phyloP scores from a whole-genome alignment of 2,329 filamentous ascomycete species.

The Teratosphaeria zuluensis region DNA sequence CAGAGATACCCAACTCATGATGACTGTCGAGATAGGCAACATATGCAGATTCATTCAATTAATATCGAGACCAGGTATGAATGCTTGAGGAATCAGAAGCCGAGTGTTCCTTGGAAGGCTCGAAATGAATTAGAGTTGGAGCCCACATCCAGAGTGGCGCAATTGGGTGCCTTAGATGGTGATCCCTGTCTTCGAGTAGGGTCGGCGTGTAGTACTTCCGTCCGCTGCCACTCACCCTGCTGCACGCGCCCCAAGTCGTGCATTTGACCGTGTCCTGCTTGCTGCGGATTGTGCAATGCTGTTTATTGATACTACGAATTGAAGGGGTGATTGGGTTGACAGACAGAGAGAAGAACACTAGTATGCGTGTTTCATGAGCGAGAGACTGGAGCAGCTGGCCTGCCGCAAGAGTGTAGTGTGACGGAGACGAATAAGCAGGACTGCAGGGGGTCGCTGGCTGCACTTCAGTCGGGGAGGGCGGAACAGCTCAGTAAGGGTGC shows the following conservation, averaged over 20 bases:
- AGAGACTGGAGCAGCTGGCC: neutral
- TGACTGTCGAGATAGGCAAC: neutral
- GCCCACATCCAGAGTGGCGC: neutral
- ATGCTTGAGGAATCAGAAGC: neutral
- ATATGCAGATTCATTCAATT: neutral
- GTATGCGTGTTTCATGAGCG: neutral
- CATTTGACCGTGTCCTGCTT: neutral
- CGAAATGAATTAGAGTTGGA: neutral
- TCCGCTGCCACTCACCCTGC: neutral
- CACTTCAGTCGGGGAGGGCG: neutral
- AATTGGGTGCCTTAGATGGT: neutral
- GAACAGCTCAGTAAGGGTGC: neutral
- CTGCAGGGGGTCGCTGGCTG: neutral
- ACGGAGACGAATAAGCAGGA: neutral
- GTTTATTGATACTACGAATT: neutral
- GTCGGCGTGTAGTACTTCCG: neutral
- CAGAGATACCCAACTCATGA: neutral
- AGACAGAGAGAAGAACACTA: neutral
- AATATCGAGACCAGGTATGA: neutral
- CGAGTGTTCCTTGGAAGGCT: neutral
- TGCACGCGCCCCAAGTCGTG: neutral
- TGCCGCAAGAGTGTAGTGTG: neutral
- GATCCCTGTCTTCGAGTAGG: neutral
- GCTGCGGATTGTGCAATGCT: neutral
- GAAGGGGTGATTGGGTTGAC: neutral